phyloP scores from a whole-genome alignment of 805 yeast genomes.

The Candida endomychidarum region DNA sequence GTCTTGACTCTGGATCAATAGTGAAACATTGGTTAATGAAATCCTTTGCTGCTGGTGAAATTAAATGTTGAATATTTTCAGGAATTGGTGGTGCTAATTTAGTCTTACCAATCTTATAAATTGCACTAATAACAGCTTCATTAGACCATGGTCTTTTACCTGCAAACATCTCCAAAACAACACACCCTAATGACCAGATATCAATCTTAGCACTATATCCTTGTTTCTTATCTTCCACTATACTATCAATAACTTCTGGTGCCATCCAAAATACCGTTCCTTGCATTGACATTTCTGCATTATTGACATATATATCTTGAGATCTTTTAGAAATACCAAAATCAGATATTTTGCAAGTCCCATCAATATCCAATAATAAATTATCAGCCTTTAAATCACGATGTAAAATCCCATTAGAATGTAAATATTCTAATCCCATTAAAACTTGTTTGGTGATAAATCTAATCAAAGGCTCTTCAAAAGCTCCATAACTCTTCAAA shows the following conservation, averaged over 20 bases:
- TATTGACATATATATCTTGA: constrained; percentile 78
- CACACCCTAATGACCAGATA: constrained; percentile 98
- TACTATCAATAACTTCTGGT: constrained; percentile 93
- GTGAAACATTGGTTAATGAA: constrained; percentile 77
- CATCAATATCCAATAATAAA: constrained; percentile 81
- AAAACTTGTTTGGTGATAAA: constrained; percentile 78
- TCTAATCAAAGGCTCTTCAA: constrained; percentile 73
- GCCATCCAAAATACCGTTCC: constrained; percentile 99
- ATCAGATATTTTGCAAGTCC: constrained; percentile 92
- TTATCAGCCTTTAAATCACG: constrained; percentile 96
- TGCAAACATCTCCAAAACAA: constrained; percentile 95
- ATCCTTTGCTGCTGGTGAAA: constrained; percentile 62
- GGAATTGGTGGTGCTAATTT: constrained; percentile 95
- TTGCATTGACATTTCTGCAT: constrained; percentile 96
- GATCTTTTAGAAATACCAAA: constrained; percentile 89
- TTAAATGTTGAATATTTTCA: constrained; percentile 69
- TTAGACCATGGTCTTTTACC: constrained; percentile 98
- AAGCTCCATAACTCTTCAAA: constrained; percentile 76
- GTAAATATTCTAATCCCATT: constrained; percentile 83
- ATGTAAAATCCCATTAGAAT: constrained; percentile 82
- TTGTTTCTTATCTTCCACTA: constrained; percentile 66
- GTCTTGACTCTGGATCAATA: constrained; percentile 77
- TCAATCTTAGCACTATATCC: constrained; percentile 98
- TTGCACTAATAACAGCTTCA: constrained; percentile 91
- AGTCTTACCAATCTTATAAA: constrained; percentile 82